Evolutionary conservation across 2,329 filamentous ascomycete genomes (phyloP).

Genomic region (Cercospora canescens): DNA sequence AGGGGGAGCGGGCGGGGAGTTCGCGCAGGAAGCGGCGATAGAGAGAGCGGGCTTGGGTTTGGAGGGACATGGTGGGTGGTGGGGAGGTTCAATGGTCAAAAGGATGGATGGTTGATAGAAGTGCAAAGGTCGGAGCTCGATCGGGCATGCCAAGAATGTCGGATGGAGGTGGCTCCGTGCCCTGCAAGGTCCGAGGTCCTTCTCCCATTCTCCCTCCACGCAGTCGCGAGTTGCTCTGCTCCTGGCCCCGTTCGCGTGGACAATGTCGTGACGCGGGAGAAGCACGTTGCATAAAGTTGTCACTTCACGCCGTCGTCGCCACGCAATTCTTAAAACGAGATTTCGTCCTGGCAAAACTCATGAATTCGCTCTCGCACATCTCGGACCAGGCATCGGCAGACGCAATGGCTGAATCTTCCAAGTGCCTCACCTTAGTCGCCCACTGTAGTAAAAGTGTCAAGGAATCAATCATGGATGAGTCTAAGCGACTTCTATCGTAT

Average conservation of each 20-base stretch:
- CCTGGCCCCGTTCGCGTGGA: too few relatives aligned
- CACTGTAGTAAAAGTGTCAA: too few relatives aligned
- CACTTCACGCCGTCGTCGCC: too few relatives aligned
- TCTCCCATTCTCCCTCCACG: too few relatives aligned
- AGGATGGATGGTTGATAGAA: background rate
- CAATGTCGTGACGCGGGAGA: too few relatives aligned
- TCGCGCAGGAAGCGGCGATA: constrained; percentile 90
- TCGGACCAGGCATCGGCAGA: background rate
- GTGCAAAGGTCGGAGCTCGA: background rate
- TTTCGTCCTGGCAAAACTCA: background rate
- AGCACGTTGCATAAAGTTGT: too few relatives aligned
- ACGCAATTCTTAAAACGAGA: background rate
- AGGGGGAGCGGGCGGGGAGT: constrained; percentile 68
- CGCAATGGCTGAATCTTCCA: background rate
- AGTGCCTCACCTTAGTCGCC: background rate
- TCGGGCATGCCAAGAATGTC: background rate
- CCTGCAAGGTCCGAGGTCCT: background rate
- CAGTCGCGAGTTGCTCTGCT: too few relatives aligned
- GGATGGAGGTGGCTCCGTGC: background rate
- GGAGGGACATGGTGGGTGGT: constrained; percentile 33
- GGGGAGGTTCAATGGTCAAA: background rate
- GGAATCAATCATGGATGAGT: background rate
- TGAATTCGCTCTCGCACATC: too few relatives aligned
- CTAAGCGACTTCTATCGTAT: background rate
- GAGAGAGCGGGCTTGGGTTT: constrained; percentile 64